Base-by-base conservation (phyloP, 108 stramenopile species). In the Fragilaria radians region DNA sequence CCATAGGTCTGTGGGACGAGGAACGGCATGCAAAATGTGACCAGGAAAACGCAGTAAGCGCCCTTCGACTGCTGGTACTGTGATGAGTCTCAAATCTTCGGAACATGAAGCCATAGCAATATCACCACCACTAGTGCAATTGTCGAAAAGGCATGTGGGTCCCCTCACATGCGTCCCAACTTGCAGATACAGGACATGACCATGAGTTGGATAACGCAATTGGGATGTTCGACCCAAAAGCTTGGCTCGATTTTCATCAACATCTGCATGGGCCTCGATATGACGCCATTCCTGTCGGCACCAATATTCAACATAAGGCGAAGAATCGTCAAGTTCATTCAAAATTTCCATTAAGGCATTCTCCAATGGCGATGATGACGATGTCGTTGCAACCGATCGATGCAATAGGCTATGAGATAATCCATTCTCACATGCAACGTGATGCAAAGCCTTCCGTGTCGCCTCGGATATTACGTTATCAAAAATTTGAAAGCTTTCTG, bases 261-360 rank as follows among this genome's bases (percentile, higher is more conserved):
- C 78, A 73, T 89, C 88, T 17, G 88, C 81, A 59, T 89, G 88
- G 5, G 88, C 88, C 34, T 83, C 79, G 27, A 81, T 89, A 32
- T 74, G 71, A 29, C 78, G 51, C 84, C 83, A 89, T 59, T 85
- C 84, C 46, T 73, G 71, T 19, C 84, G 65, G 17, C 72, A 68
- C 88, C 88, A 89, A 58, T 83, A 89, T 58, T 89, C 88, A 17
- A 89, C 84, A 59, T 70, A 83, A 27, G 47, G 30, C 19, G 60
- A 48, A 17, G 55, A 9, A 45, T 66, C 64, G 17, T 27, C 22
- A 32, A 80, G 64, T 51, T 76, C 68, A 1, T 60, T 49, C 26
- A 80, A 61, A 32, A 80, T 76, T 28, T 55, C 55, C 72, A 75
- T 72, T 29, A 80, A 36, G 18, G 68, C 67, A 1, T 47, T 59